These are phyloP conservation scores for Myrmaecium sp. DNA, from an alignment of 2,329 filamentous ascomycete species.

Conservation along the genomic window DNA sequence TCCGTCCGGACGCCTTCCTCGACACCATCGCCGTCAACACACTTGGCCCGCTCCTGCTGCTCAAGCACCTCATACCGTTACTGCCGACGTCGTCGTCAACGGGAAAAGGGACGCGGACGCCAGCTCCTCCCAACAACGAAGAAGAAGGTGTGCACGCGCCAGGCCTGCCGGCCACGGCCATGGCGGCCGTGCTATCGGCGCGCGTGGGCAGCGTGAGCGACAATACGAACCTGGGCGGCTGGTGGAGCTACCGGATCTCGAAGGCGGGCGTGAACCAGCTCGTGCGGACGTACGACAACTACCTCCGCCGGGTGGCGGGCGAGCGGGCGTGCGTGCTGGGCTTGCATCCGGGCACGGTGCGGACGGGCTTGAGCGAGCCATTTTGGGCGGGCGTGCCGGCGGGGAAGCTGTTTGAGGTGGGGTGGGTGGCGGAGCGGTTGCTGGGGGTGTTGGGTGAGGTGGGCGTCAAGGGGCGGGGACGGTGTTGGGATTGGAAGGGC, in stretches of 20 bases:
- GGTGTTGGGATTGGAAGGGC: slow-evolving; percentile 23
- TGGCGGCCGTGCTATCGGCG: slow-evolving; percentile 61
- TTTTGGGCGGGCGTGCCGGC: slow-evolving; percentile 51
- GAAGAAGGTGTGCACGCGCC: slow-evolving; percentile 5
- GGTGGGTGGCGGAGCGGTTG: slow-evolving; percentile 49
- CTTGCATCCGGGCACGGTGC: slow-evolving; percentile 68
- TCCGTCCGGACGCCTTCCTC: slow-evolving; percentile 44
- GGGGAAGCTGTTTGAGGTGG: slow-evolving; percentile 48
- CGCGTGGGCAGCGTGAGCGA: slow-evolving; percentile 60
- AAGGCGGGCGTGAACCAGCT: slow-evolving; percentile 61
- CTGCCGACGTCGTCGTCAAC: slow-evolving; percentile 35
- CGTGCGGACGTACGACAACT: slow-evolving; percentile 54
- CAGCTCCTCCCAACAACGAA: no score
- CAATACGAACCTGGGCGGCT: slow-evolving; percentile 57
- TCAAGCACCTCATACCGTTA: slow-evolving; percentile 58
- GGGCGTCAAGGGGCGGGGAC: slow-evolving; percentile 35
- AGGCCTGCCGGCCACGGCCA: slow-evolving; percentile 33
- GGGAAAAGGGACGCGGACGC: no score
- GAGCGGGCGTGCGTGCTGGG: slow-evolving; percentile 49
- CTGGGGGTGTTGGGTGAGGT: slow-evolving; percentile 35
- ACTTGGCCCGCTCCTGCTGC: slow-evolving; percentile 55
- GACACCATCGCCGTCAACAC: slow-evolving; percentile 58
- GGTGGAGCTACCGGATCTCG: slow-evolving; percentile 65
- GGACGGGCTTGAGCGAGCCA: slow-evolving; percentile 52
- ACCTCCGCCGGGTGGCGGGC: slow-evolving; percentile 39